These are phyloP conservation scores for Lodderomyces orthopsilosis DNA, from an alignment of 1,139 yeast species.

Conservation along the genomic window DNA sequence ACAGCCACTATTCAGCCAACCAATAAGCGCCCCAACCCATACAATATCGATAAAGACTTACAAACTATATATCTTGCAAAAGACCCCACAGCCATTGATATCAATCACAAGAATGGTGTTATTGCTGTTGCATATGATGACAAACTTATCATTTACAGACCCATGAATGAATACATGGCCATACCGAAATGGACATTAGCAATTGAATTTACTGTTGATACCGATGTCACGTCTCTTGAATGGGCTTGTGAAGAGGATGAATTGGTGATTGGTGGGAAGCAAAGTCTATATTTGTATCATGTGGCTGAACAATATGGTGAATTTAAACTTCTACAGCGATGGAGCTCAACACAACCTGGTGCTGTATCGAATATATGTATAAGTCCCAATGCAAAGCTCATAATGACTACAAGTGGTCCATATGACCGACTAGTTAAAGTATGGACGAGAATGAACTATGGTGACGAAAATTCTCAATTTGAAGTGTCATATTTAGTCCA, in stretches of 20 bases:
- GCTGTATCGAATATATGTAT: constrained; percentile 55
- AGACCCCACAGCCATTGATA: constrained; percentile 66
- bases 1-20: constrained; percentile 17
- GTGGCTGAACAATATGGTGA: constrained; percentile 47
- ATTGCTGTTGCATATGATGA: constrained; percentile 45
- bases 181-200: constrained; percentile 50
- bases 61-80: constrained; percentile 74
- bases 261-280: constrained; percentile 57
- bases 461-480: constrained; percentile 62
- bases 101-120: constrained; percentile 58
- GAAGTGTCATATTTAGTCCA: constrained; percentile 71
- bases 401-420: constrained; percentile 57
- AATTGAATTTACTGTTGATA: constrained; percentile 23
- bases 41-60: constrained; percentile 35
- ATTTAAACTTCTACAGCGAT: constrained; percentile 35
- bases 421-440: constrained; percentile 69
- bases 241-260: constrained; percentile 68
- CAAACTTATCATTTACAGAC: constrained; percentile 38
- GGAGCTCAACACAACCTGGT: constrained; percentile 56
- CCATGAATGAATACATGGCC: constrained; percentile 42
- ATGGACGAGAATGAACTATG: constrained; percentile 77
- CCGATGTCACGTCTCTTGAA: constrained; percentile 47
- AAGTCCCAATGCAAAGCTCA: constrained; percentile 62
- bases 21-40: constrained; percentile 13
- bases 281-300: constrained; percentile 52